A percentile compares a stretch with the other conserved stretches of the same genome.
Evolutionary conservation across 306 rosid species (phyloP).

Genomic region (Glycine soja): DNA sequence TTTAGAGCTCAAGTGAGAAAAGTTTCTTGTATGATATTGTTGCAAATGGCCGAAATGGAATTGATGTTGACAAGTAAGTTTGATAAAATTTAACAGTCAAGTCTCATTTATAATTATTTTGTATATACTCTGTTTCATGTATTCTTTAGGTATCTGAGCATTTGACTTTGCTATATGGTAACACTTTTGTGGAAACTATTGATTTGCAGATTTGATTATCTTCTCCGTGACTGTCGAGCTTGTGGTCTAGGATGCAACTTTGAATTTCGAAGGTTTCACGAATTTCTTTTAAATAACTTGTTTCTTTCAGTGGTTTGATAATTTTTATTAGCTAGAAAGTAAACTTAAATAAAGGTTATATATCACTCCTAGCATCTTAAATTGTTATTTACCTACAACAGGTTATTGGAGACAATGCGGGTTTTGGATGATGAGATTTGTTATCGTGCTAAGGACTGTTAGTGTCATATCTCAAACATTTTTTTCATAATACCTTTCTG

Average conservation of each 20-base stretch:
- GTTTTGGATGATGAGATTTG: constrained; percentile 92
- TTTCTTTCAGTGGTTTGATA: constrained; percentile 13
- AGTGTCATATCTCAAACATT: constrained; percentile 52
- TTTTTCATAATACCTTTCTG: constrained; percentile 32
- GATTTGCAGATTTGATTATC: constrained; percentile 88
- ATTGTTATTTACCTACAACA: constrained; percentile 57
- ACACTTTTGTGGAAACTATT: constrained; percentile 42
- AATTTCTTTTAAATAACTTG: constrained; percentile 36
- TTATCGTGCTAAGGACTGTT: constrained; percentile 85
- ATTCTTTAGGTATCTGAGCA: constrained; percentile 5
- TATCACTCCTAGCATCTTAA: constrained; percentile 37
- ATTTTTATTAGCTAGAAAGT: constrained; percentile 33
- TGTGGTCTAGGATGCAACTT: constrained; percentile 94
- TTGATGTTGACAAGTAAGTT: constrained; percentile 97
- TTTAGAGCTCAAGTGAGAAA: constrained; percentile 79
- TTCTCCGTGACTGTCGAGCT: constrained; percentile 88
- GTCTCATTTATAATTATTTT: constrained; percentile 13
- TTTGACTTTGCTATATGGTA: constrained; percentile 34
- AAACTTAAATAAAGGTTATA: constrained; percentile 28
- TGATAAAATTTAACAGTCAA: constrained; percentile 9
- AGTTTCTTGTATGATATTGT: constrained; percentile 89
- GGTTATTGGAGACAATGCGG: constrained; percentile 91
- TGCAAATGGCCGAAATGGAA: constrained; percentile 98
- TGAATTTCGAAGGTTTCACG: constrained; percentile 74
- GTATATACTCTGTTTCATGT: constrained; percentile 17